Conservation (phyloP, 306 rosid species). For the Gastrolobium villosum region DNA sequence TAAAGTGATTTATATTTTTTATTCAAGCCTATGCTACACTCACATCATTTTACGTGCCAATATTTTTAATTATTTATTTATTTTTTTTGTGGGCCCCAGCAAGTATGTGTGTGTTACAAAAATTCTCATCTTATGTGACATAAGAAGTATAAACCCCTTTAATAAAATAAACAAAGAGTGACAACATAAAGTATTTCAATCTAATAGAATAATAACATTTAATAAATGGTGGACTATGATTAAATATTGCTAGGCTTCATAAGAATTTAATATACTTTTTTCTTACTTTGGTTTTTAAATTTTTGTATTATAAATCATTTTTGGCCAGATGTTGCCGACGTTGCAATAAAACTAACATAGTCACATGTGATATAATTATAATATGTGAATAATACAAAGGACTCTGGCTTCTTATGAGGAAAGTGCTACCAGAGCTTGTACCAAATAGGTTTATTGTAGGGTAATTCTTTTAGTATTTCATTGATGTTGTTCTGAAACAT, state of each 20-base stretch:
- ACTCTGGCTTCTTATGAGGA: slow-evolving; percentile 47
- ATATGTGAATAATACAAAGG: slow-evolving; percentile 27
- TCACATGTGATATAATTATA: slow-evolving; percentile 51
- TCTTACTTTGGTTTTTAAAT: slow-evolving; percentile 38
- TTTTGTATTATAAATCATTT: slow-evolving; percentile 39
- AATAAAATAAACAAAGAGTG: slow-evolving; percentile 32
- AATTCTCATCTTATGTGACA: no score
- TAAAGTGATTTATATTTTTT: no score
- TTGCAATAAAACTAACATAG: slow-evolving; percentile 41
- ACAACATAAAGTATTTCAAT: slow-evolving; percentile 44
- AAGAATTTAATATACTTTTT: slow-evolving; percentile 3
- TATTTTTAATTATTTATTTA: no score
- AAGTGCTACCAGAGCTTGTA: slow-evolving; percentile 44
- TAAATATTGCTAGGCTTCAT: slow-evolving; percentile 46
- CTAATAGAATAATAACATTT: slow-evolving; percentile 16
- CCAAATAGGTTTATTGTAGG: neutral
- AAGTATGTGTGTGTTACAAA: no score
- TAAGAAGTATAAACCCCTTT: no score
- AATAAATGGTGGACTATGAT: slow-evolving; percentile 40
- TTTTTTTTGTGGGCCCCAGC: no score
- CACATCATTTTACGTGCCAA: no score
- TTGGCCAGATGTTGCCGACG: slow-evolving; percentile 52
- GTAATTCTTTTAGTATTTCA: slow-evolving; percentile 18
- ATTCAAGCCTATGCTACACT: no score
- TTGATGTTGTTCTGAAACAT: slow-evolving; percentile 27